Evolutionary conservation across 1,139 yeast species (phyloP).

Genomic region (Suhomyces choctaworum): DNA sequence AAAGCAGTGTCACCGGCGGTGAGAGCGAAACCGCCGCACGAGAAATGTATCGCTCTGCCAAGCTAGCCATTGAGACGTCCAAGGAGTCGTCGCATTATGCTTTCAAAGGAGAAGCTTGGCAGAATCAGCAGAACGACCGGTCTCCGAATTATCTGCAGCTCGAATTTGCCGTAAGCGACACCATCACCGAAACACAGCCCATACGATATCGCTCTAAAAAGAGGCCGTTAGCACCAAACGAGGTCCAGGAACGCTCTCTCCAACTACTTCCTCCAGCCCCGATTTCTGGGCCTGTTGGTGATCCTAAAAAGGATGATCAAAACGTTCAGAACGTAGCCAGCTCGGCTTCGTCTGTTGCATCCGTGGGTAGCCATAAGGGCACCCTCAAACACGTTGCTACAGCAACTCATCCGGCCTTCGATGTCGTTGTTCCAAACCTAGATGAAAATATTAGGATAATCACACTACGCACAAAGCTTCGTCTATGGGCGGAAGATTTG

Average conservation of each 20-base stretch:
- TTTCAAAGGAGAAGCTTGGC: conserved; percentile 23
- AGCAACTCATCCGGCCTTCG: no score
- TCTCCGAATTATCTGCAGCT: conserved; percentile 14
- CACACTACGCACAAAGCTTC: conserved; percentile 39
- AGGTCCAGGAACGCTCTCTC: conserved; percentile 31
- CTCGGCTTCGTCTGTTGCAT: conserved; percentile 1
- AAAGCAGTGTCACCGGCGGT: conserved; percentile 8
- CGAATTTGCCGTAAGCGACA: conserved; percentile 43
- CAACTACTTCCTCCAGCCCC: conserved; percentile 1
- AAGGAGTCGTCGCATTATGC: conserved; percentile 40
- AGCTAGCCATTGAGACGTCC: conserved; percentile 35
- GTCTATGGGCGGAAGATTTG: conserved; percentile 38
- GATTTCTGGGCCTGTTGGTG: not conserved
- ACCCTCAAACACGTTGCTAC: no score
- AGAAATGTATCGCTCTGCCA: conserved; percentile 37
- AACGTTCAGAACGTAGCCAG: not conserved
- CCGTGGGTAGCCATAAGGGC: not conserved
- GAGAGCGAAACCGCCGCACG: conserved; percentile 14
- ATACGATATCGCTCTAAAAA: conserved; percentile 36
- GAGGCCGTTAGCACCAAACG: conserved; percentile 38
- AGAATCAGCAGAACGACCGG: conserved; percentile 21
- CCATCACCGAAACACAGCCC: conserved; percentile 42
- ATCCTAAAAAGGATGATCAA: not conserved
- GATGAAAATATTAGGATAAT: conserved; percentile 37
- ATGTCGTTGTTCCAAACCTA: conserved; percentile 27